Evolutionary conservation across 1,284 basidiomycete species (phyloP), one percentile per base, ranked within the genome.

Genomic region (Ganoderma resinaceum): DNA sequence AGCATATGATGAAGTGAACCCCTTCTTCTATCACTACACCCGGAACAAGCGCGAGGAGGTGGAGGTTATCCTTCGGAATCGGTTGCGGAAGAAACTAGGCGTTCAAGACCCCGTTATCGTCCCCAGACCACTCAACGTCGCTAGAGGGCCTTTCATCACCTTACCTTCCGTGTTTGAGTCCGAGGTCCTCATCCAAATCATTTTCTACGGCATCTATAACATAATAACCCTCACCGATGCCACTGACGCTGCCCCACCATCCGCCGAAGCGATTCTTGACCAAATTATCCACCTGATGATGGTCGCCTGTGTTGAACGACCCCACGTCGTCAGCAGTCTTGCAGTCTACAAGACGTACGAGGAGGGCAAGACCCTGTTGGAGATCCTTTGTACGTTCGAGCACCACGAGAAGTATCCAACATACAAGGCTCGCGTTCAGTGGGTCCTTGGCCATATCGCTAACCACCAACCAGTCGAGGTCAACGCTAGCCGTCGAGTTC

Each of bases 1-100:
- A 74, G 86, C 85, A 35, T 96, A 90, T 78, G 91, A 91, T 71
- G 93, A 98, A 73, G 92, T 99, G 71, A 94, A 99, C 76, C 96
- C 97, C 0, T 98, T 96, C 83, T 99, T 97, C 84, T 95, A 93
- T 78, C 96, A 99, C 77, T 99, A 98, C 80, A 93, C 95, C 14
- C 88, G 97, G 38, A 99, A 99, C 80, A 94, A 96, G 77, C 89
- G 96, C 55, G 95, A 98, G 76, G 95, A 97, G 77, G 97, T 96
- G n/a, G 95, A 97, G 75, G 88, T 87, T 40, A 87, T 94, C 7
- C 83, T 99, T 57, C 85, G 89, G 62, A 87, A 86, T 63, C 85
- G 94, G 60, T 77, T 92, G 62, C 90, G 89, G 83, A 91, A 90
- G 83, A 89, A 87, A 78, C 86, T 83, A 0, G 88, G 88, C 9